Percentiles rank a stretch among this genome's conserved stretches.
phyloP scores from a whole-genome alignment of 2,329 filamentous ascomycete genomes.

The Metarhizium album region DNA sequence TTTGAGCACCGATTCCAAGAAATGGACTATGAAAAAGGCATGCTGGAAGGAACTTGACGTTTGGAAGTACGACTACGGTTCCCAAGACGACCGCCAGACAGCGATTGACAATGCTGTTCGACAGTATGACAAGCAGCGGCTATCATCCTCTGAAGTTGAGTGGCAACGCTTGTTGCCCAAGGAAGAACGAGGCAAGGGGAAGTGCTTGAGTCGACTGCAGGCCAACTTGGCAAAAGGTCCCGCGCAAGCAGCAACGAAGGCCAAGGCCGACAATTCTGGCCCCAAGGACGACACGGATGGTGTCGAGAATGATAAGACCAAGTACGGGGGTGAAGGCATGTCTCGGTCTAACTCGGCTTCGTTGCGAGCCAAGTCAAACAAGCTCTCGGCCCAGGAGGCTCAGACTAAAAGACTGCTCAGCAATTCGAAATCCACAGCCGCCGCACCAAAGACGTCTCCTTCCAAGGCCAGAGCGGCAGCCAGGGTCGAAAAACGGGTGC shows the following conservation, averaged over 20 bases:
- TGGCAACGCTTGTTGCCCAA: conserved; percentile 52
- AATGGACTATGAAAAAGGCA: conserved; percentile 44
- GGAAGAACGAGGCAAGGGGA: conserved; percentile 47
- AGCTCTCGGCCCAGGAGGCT: conserved; percentile 39
- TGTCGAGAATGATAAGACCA: conserved; percentile 19
- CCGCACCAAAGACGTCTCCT: conserved; percentile 23
- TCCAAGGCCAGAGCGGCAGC: conserved; percentile 28
- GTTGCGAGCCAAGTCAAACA: conserved; percentile 44
- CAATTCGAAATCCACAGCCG: conserved; percentile 23
- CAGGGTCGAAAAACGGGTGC: conserved; percentile 30
- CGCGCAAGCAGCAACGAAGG: conserved; percentile 35
- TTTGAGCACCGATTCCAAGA: conserved; percentile 34
- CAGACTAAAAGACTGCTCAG: conserved; percentile 44
- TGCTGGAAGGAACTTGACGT: conserved; percentile 56
- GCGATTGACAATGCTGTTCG: conserved; percentile 51
- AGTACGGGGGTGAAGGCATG: conserved; percentile 31
- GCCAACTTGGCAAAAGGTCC: conserved; percentile 44
- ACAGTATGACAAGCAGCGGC: conserved; percentile 47
- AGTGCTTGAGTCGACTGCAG: conserved; percentile 50
- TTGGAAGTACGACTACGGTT: conserved; percentile 48
- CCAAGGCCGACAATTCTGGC: conserved; percentile 32
- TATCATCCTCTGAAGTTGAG: conserved; percentile 43
- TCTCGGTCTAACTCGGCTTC: conserved; percentile 40
- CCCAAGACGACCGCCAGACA: conserved; percentile 43
- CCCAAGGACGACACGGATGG: conserved; percentile 27